Conservation (phyloP, 1,284 basidiomycete species). For the Cryptococcus sp. region DNA sequence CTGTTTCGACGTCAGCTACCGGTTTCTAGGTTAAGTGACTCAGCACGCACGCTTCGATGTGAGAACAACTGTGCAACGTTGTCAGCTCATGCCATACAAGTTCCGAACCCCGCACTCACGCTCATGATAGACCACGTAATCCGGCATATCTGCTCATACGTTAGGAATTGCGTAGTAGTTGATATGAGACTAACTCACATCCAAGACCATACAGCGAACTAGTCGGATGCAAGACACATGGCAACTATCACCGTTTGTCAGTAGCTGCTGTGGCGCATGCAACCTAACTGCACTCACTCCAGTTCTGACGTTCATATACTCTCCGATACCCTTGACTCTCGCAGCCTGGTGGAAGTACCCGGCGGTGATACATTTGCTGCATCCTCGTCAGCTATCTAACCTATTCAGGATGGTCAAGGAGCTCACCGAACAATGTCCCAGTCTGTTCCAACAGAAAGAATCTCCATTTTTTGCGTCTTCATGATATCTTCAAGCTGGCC, state of each 20-base stretch:
- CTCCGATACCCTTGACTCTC: slow-evolving; percentile 95
- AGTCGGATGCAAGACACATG: slow-evolving; percentile 78
- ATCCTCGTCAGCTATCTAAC: slow-evolving; percentile 12
- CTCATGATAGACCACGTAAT: slow-evolving; percentile 96
- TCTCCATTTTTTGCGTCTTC: slow-evolving; percentile 93
- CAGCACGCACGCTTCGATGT: slow-evolving; percentile 70
- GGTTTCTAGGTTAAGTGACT: background rate
- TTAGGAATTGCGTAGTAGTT: background rate
- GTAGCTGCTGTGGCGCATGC: slow-evolving; percentile 18
- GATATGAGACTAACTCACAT: slow-evolving; percentile 60
- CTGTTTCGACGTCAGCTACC: slow-evolving; percentile 24
- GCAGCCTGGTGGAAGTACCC: slow-evolving; percentile 99
- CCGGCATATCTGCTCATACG: slow-evolving; percentile 72
- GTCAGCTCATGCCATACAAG: slow-evolving; percentile 8
- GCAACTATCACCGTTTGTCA: slow-evolving; percentile 35
- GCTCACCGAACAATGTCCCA: slow-evolving; percentile 84
- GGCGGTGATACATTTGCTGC: slow-evolving; percentile 92
- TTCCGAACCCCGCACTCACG: slow-evolving; percentile 43
- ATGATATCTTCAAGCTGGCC: slow-evolving; percentile 97
- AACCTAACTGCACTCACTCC: slow-evolving; percentile 60
- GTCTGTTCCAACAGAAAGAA: slow-evolving; percentile 88
- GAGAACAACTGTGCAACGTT: slow-evolving; percentile 62
- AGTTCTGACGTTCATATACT: slow-evolving; percentile 97
- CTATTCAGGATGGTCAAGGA: slow-evolving; percentile 2
- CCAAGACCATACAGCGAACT: slow-evolving; percentile 95